A percentile compares a stretch with the other conserved stretches of the same genome.
phyloP scores from a whole-genome alignment of 2,329 filamentous ascomycete species.

The Huntiella moniliformis region DNA sequence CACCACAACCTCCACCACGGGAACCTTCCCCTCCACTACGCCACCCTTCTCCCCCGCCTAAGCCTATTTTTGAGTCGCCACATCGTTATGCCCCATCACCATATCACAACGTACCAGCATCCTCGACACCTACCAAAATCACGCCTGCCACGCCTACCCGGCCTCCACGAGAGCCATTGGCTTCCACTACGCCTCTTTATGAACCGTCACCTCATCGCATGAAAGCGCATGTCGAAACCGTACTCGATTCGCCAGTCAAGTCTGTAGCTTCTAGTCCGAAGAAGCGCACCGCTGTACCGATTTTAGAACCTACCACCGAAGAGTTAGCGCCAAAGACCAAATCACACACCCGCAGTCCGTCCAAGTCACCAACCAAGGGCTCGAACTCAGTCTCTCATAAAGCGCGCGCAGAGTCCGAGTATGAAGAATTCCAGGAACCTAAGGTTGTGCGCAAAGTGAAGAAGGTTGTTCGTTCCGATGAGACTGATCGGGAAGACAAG shows the following conservation, averaged over 20 bases:
- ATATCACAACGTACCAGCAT: not conserved
- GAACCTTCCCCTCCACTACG: constrained; percentile 19
- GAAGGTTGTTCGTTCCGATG: constrained; percentile 5
- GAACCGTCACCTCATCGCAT: constrained; percentile 1
- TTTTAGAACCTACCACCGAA: not conserved
- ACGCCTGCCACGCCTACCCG: constrained; percentile 3
- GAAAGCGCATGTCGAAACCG: constrained; percentile 9
- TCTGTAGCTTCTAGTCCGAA: not conserved
- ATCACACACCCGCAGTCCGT: not conserved
- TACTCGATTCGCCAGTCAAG: constrained; percentile 10
- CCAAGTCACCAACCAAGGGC: constrained; percentile 6
- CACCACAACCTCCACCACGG: constrained; percentile 14
- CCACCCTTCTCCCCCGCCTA: constrained; percentile 2
- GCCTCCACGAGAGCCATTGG: not conserved
- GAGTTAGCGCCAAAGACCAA: constrained; percentile 1
- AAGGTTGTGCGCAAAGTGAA: constrained; percentile 4
- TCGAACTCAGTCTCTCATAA: not conserved
- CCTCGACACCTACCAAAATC: not conserved
- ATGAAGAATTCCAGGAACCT: not conserved
- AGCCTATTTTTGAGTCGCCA: constrained; percentile 2
- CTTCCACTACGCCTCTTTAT: constrained; percentile 1
- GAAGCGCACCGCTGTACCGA: not conserved
- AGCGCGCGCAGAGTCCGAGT: constrained; percentile 1
- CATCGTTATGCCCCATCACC: not conserved
- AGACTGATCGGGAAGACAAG: not conserved